Base-by-base conservation (phyloP, 2,329 filamentous ascomycete species). In the Xylaria sp. region DNA sequence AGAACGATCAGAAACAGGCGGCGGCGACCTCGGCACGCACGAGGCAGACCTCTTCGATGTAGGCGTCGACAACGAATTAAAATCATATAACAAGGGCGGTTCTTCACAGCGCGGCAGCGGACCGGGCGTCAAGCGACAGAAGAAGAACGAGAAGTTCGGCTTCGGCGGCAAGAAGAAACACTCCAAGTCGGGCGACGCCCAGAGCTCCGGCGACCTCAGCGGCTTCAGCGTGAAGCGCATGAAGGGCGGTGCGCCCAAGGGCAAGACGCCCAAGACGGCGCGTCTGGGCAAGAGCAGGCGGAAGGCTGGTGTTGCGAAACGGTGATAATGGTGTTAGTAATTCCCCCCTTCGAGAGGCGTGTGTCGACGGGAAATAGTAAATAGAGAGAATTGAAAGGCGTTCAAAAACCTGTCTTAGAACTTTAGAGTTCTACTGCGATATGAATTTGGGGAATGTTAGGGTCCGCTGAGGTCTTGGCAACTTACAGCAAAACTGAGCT, bases 91-190 rank as follows among this genome's bases (percentile, higher is more conserved):
- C 70, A 56, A 79, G 60, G 78, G 77, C 28, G 4, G 5, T 31
- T 31, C 28, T 31, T 72, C 72, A 76, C 65, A 73, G 72, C 60
- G 76, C 76, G 67, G 78, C 35, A 78, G 78, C 61, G 76, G 73
- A 23, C 77, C 80, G 25, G 90, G 89, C 74, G 72, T 76, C 67
- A 98, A 98, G 83, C 89, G 95, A 64, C 87, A 91, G 76, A 97
- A 96, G 88, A 97, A 96, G 83, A 89, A 99, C 75, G 86, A 91
- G 69, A 97, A 97, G 81, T 98, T 89, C 76, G 95, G 95, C 23
- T 97, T 94, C 74, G 95, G 95, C 64, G 95, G 95, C 71, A 97
- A 97, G 87, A 99, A 99, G 85, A 85, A 90, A 58, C 89, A 93
- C 76, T 79, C 84, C 60, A 99, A 99, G 87, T 97, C 93, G 64